These are phyloP conservation scores for Limonium bicolor DNA, from an alignment of 148 eudicot species.

Conservation along the genomic window DNA sequence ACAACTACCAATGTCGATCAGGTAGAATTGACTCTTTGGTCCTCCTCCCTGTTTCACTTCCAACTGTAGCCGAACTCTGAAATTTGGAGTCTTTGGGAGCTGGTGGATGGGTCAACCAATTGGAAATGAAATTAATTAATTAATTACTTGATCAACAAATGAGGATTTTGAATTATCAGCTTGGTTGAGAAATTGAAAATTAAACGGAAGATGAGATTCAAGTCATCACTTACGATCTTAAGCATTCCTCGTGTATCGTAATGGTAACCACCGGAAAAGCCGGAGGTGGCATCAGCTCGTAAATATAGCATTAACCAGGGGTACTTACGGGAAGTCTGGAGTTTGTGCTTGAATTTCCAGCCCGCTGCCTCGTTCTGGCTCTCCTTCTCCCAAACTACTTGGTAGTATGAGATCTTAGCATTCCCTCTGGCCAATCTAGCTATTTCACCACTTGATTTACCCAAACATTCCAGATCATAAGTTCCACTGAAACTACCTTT, in stretches of 20 bases:
- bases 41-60: slow-evolving; percentile 79
- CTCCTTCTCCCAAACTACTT: slow-evolving; percentile 48
- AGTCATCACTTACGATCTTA: slow-evolving; percentile 25
- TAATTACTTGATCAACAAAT: not conserved
- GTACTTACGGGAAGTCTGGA: slow-evolving; percentile 31
- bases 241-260: slow-evolving; percentile 57
- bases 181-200: not conserved
- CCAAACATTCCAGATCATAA: slow-evolving; percentile 32
- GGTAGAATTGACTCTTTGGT: slow-evolving; percentile 72
- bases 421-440: too few relatives aligned
- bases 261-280: slow-evolving; percentile 52
- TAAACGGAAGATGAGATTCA: not conserved
- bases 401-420: slow-evolving; percentile 21
- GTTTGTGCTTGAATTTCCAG: slow-evolving; percentile 45
- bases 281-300: slow-evolving; percentile 48
- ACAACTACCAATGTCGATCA: slow-evolving; percentile 77
- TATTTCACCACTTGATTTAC: too few relatives aligned
- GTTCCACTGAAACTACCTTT: slow-evolving; percentile 45
- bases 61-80: slow-evolving; percentile 49
- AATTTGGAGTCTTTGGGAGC: slow-evolving; percentile 75
- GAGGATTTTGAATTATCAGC: not conserved
- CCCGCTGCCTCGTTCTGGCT: slow-evolving; percentile 28
- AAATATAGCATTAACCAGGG: slow-evolving; percentile 62
- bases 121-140: not conserved
- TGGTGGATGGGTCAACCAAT: slow-evolving; percentile 11